A percentile compares a stretch with the other conserved stretches of the same genome.
Conservation (phyloP, 108 stramenopile species). For the Skeletonema potamos region DNA sequence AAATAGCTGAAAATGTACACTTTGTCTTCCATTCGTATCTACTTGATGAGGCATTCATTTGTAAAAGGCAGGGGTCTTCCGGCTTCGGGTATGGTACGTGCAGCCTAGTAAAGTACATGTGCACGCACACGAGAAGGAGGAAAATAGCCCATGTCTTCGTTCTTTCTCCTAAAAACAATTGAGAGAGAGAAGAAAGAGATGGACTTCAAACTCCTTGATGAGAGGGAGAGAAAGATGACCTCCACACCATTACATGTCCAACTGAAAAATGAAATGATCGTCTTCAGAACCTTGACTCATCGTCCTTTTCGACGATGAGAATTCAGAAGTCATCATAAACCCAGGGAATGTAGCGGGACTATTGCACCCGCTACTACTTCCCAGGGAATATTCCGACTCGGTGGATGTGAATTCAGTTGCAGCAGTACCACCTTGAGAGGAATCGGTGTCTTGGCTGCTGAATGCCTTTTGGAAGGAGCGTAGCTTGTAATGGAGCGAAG, state of each 20-base stretch:
- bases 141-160: neutral
- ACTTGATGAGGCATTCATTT: neutral
- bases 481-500: neutral
- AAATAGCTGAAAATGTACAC: neutral
- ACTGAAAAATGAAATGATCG: conserved; percentile 30
- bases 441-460: neutral
- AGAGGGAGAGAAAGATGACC: neutral
- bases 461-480: neutral
- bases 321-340: neutral
- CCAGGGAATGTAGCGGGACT: neutral
- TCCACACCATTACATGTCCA: conserved; percentile 19
- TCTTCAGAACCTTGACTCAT: conserved; percentile 5
- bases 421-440: neutral
- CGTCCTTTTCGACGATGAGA: neutral
- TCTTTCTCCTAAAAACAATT: no score
- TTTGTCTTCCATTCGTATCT: neutral
- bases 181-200: neutral
- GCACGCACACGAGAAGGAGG: no score
- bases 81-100: no score
- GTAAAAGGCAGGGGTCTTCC: neutral
- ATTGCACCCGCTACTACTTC: neutral
- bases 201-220: neutral
- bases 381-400: neutral
- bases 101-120: no score
- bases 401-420: neutral